Percentiles rank a stretch among this genome's conserved stretches.
Conservation (phyloP, 306 rosid genomes). For the Neltuma alba region DNA sequence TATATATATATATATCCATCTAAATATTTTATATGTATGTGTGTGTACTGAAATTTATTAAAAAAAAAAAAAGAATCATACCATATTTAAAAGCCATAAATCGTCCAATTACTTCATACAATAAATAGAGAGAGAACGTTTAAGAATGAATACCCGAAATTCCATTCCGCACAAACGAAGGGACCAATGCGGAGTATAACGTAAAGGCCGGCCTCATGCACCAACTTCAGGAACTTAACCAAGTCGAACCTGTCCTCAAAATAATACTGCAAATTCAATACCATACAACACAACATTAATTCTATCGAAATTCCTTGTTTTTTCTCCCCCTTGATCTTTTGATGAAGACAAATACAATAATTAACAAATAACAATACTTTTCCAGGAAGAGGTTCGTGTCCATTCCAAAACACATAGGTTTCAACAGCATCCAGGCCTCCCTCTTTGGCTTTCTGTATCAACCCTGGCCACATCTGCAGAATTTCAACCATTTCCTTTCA, state of each 20-base stretch:
- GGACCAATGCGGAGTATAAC: slow-evolving; percentile 89
- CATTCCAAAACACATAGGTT: slow-evolving; percentile 92
- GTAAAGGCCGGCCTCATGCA: slow-evolving; percentile 69
- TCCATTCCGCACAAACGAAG: slow-evolving; percentile 80
- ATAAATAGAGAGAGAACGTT: background rate
- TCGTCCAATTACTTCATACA: no score
- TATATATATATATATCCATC: no score
- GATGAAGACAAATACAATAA: no score
- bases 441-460: slow-evolving; percentile 70
- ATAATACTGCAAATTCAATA: slow-evolving; percentile 57
- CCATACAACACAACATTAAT: slow-evolving; percentile 1
- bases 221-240: slow-evolving; percentile 66
- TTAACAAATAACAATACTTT: no score
- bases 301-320: background rate
- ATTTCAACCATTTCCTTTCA: background rate
- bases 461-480: slow-evolving; percentile 86
- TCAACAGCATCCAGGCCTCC: slow-evolving; percentile 88
- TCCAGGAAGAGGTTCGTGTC: slow-evolving; percentile 78
- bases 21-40: no score
- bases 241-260: slow-evolving; percentile 74
- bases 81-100: no score
- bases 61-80: no score
- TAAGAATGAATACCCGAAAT: slow-evolving; percentile 59
- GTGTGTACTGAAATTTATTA: no score
- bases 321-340: background rate